These are phyloP conservation scores for Hericium rajendrae DNA, from an alignment of 768 basidiomycete genomes.

Conservation along the genomic window DNA sequence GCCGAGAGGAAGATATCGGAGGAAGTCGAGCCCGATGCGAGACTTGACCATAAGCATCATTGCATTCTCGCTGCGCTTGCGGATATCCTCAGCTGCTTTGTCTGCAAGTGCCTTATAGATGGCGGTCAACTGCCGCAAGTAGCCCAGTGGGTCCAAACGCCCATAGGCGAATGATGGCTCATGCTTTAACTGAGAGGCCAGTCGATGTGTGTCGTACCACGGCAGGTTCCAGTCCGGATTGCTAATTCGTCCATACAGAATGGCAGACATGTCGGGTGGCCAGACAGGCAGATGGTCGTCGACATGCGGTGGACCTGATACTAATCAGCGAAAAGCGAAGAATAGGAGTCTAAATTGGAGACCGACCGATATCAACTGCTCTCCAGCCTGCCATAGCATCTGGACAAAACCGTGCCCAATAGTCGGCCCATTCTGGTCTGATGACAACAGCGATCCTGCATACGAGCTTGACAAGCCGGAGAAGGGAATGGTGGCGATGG, in stretches of 20 bases:
- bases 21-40: constrained; percentile 34
- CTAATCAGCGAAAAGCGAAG: not conserved
- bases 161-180: constrained; percentile 55
- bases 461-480: constrained; percentile 50
- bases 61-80: constrained; percentile 60
- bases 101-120: constrained; percentile 57
- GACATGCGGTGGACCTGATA: constrained; percentile 28
- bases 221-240: constrained; percentile 64
- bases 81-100: constrained; percentile 34
- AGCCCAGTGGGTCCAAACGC: constrained; percentile 44
- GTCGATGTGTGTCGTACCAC: constrained; percentile 26
- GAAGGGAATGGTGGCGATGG: constrained; percentile 44
- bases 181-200: constrained; percentile 37
- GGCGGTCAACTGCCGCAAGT: constrained; percentile 42
- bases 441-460: constrained; percentile 53
- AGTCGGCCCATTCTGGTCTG: constrained; percentile 84
- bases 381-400: constrained; percentile 51
- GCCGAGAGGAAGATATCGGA: constrained; percentile 56
- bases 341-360: not conserved
- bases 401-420: constrained; percentile 80
- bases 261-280: constrained; percentile 69
- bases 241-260: constrained; percentile 45
- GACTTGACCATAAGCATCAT: constrained; percentile 45
- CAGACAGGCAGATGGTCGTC: constrained; percentile 67
- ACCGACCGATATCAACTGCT: constrained; percentile 9